These are phyloP conservation scores for Claviceps arundinis DNA, from an alignment of 2,329 filamentous ascomycete species.

Conservation along the genomic window DNA sequence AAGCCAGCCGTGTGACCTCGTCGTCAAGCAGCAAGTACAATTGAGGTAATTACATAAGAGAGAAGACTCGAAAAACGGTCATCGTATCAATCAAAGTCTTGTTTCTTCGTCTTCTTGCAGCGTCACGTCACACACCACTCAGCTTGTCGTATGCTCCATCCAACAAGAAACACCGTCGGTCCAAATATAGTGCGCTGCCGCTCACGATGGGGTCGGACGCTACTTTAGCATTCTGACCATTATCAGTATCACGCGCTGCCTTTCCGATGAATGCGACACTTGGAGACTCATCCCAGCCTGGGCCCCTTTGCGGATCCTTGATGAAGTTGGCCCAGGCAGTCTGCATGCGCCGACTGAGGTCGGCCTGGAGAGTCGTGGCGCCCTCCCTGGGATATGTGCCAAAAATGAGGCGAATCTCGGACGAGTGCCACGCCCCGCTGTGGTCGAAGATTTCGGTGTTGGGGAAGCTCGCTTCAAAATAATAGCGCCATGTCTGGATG, in stretches of 20 bases:
- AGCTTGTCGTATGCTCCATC: neutral
- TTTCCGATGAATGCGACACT: neutral
- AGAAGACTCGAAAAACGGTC: too few species aligned
- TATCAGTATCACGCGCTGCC: neutral
- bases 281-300: neutral
- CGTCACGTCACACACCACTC: too few species aligned
- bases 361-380: neutral
- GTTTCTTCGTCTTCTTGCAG: too few species aligned
- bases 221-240: neutral
- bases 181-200: neutral
- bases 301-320: neutral
- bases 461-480: slow-evolving; percentile 1
- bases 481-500: slow-evolving; percentile 4
- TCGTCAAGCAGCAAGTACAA: too few species aligned
- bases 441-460: neutral
- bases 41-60: too few species aligned
- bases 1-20: neutral
- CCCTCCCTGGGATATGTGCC: slow-evolving; percentile 1
- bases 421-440: slow-evolving; percentile 2
- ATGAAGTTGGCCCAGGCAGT: neutral
- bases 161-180: neutral
- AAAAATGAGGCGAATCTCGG: slow-evolving; percentile 2
- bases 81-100: too few species aligned
- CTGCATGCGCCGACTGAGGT: slow-evolving; percentile 1
- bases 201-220: neutral